Evolutionary conservation across 2,329 filamentous ascomycete species (phyloP).

Genomic region (Neurospora crassa): DNA sequence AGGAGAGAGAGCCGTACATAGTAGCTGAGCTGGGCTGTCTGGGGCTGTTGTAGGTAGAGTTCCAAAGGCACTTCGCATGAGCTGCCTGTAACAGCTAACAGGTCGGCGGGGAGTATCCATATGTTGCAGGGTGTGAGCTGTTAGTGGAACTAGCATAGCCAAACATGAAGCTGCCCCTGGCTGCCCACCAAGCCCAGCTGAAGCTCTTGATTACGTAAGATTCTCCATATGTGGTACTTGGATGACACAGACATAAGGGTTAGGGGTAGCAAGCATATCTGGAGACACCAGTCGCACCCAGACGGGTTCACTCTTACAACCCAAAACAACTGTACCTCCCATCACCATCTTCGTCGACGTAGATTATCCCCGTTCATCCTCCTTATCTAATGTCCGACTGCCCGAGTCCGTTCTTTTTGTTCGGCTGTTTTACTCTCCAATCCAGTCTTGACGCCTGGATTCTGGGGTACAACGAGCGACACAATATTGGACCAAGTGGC

Average conservation of each 20-base stretch:
- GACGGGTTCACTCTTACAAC: not conserved
- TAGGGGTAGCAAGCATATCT: not conserved
- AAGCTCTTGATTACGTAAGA: not conserved
- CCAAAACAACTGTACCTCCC: not conserved
- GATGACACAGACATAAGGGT: not conserved
- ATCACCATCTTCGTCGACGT: not conserved
- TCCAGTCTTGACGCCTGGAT: not conserved
- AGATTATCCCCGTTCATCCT: not conserved
- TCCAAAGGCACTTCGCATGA: not conserved
- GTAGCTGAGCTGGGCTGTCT: not conserved
- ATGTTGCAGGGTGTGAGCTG: not conserved
- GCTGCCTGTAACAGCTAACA: not conserved
- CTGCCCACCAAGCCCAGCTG: not conserved
- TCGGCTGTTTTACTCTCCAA: not conserved
- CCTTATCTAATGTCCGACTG: not conserved
- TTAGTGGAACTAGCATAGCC: not conserved
- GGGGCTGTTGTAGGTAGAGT: not conserved
- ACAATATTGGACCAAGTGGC: not conserved
- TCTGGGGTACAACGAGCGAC: not conserved
- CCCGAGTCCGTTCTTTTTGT: not conserved
- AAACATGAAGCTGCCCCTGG: not conserved
- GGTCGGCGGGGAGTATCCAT: rapidly evolving
- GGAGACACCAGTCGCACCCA: not conserved
- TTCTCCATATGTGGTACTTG: not conserved
- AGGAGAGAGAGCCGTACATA: not conserved